Evolutionary conservation across 192 early-diverging fungal genomes (phyloP).

Genomic region (Haplosporangium gracile): DNA sequence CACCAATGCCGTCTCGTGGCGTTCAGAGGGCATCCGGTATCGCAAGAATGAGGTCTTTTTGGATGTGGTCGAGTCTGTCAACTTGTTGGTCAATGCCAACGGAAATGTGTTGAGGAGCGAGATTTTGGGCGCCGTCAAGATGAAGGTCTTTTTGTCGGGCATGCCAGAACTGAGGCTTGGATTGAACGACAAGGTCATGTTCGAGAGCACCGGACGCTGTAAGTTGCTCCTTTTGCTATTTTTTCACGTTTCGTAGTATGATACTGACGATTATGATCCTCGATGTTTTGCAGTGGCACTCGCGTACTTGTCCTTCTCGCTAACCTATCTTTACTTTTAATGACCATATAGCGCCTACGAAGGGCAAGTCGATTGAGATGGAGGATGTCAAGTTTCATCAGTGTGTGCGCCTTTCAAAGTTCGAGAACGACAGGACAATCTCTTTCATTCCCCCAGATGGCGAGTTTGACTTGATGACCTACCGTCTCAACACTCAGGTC

Average conservation of each 20-base stretch:
- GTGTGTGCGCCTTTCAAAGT: conserved; percentile 88
- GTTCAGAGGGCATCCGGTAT: conserved; percentile 94
- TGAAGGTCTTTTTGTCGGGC: conserved; percentile 88
- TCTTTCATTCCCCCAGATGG: conserved; percentile 92
- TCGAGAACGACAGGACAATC: conserved; percentile 91
- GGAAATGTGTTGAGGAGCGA: conserved; percentile 74
- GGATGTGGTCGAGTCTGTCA: conserved; percentile 98
- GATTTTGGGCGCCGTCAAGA: conserved; percentile 86
- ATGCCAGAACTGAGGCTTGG: conserved; percentile 90
- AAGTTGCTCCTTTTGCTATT: conserved; percentile 10
- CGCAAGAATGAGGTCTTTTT: conserved; percentile 99
- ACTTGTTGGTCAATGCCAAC: conserved; percentile 85
- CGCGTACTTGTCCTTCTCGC: neutral
- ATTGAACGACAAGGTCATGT: conserved; percentile 92
- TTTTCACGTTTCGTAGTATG: neutral
- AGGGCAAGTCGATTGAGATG: conserved; percentile 90
- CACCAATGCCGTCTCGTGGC: conserved; percentile 95
- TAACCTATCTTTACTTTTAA: neutral
- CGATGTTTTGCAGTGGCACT: neutral
- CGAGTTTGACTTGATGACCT: conserved; percentile 93
- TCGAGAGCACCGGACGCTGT: conserved; percentile 91
- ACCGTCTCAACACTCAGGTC: conserved; percentile 85
- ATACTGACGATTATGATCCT: neutral
- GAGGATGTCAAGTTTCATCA: conserved; percentile 94
- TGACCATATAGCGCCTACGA: conserved; percentile 53